Evolutionary conservation across 2,329 filamentous ascomycete species (phyloP), one percentile per base, ranked within the genome.

Genomic region (Mycosphaerella sp.): DNA sequence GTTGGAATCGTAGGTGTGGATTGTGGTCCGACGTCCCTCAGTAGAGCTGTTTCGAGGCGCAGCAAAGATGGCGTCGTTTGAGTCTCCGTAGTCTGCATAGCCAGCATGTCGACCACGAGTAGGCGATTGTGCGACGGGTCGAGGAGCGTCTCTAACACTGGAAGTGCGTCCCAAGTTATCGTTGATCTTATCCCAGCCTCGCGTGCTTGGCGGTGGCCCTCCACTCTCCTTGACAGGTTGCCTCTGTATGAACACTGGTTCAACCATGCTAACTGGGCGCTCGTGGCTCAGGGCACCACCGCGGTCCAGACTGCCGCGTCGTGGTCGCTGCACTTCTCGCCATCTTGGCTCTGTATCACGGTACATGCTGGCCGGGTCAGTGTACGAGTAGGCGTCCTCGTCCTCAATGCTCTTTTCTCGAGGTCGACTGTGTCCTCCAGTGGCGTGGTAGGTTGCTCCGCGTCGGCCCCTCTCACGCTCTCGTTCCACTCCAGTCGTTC

Each of bases 131-230:
- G 58, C 59, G 37, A 61, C 57, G 21, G 46, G 40, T 16, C 47
- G 58, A 49, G 55, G 47, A 32, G 44, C 41, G 12, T 77, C 67
- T 13, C 78, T 72, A 63, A 75, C 70, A 44, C 75, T 73, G 39
- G 70, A 66, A 0, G 69, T 68, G 5, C 76, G 69, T 25, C 73
- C 64, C 6, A 68, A 49, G 13, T 61, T 62, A 51, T 78, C 72
- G 59, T 79, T 79, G 56, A 87, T 79, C 68, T 81, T 86, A 60
- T 88, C 85, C 57, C 89, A 81, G 0, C 83, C 85, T 59, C 84
- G 75, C 2, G 81, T 86, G 4, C 82, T 80, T 4, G 84, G 84
- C 8, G 86, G 86, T 2, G 85, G 85, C 9, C 69, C 68, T 13
- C 71, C 41, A 41, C 68, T 59, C 65, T 70, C 61, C 40, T 61